Evolutionary conservation across 83 land plant species (phyloP).

Genomic region (Diphasiastrum complanatum): DNA sequence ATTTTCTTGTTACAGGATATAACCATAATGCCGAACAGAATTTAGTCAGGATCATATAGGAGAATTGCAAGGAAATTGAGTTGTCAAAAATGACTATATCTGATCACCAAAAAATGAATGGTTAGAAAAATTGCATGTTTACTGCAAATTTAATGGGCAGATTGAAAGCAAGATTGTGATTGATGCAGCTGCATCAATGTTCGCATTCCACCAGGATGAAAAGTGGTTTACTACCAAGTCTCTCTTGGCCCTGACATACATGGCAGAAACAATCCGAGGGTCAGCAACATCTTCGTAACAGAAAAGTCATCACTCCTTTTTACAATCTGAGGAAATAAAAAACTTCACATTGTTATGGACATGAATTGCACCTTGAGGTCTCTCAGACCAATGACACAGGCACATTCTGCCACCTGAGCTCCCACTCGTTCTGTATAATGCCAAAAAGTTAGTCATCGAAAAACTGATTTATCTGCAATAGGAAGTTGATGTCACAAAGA

Average conservation of each 20-base stretch:
- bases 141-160: too few species aligned
- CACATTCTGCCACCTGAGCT: conserved; percentile 66
- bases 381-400: conserved; percentile 56
- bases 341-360: background rate
- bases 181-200: background rate
- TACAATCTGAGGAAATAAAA: background rate
- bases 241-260: conserved; percentile 62
- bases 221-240: conserved; percentile 49
- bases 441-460: too few species aligned
- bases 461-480: background rate
- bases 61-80: too few species aligned
- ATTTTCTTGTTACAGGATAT: too few species aligned
- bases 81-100: too few species aligned
- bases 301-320: background rate
- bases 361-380: conserved; percentile 43
- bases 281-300: background rate
- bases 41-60: too few species aligned
- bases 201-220: conserved; percentile 54
- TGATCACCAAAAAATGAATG: too few species aligned
- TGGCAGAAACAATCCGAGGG: conserved; percentile 8
- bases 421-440: conserved; percentile 59
- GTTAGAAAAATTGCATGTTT: too few species aligned
- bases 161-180: too few species aligned
- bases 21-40: too few species aligned
- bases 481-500: background rate